Base-by-base conservation (phyloP, 2,329 filamentous ascomycete species). In the Fusarium anthophilum region DNA sequence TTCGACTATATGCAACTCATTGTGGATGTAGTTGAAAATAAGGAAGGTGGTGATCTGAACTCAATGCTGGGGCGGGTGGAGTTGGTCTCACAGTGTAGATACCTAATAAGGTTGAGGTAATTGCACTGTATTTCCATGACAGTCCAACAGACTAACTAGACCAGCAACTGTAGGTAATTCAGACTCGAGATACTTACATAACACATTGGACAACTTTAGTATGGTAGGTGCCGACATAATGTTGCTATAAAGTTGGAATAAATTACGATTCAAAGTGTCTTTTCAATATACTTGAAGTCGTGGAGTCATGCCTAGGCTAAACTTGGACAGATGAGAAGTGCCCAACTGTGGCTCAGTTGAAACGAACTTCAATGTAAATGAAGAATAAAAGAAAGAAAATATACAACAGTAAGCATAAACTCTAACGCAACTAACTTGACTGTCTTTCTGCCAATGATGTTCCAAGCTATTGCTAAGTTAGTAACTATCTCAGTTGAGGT, bases 11-110 rank as follows among this genome's bases (percentile, higher is more conserved):
- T 51, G 28, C 38, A 39, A 24, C 38, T 35, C 56, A 55, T 37
- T 64, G 63, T n/a, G 59, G 39, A 35, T 76, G 75, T 70, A 48
- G 74, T 78, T 73, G 63, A 65, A 50, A 50, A 48, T 66, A 63
- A 72, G 51, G 56, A 63, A 73, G 65, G 60, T 75, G 65, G 60
- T 75, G 72, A 76, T 73, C 63, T 58, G 62, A 69, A 61, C 59
- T 69, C 55, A 58, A 75, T 72, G 69, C 67, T 76, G 76, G 74
- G 76, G 76, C 75, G 65, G 63, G 76, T 75, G 63, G 73, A 71
- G 57, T 70, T 66, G 28, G 20, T 17, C 14, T 45, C 26, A 74
- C 63, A 65, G 66, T 72, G 54, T 24, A 9, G 15, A 17, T 35
- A 28, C 28, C 28, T 28, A 35, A 22, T 5, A 26, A 37, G 3